Conservation (phyloP, 495 filamentous ascomycete genomes). For the Pseudomonodictys pantanalensis region DNA sequence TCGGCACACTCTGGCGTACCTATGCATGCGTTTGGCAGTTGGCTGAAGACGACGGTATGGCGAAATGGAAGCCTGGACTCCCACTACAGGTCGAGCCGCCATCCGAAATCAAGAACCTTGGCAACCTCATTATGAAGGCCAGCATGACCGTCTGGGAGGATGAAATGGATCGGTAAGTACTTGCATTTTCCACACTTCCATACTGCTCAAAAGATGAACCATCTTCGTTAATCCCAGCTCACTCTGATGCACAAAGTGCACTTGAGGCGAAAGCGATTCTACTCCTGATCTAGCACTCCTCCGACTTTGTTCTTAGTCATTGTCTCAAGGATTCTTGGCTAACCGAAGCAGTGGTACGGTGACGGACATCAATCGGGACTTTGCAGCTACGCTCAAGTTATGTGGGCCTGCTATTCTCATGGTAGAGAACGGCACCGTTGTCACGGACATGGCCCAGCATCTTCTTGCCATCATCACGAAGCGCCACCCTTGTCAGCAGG, state of each 20-base stretch:
- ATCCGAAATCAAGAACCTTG: conserved; percentile 76
- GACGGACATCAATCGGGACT: conserved; percentile 91
- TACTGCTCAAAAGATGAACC: conserved; percentile 80
- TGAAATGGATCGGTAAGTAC: conserved; percentile 80
- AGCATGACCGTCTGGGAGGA: conserved; percentile 83
- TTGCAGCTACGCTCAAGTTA: conserved; percentile 87
- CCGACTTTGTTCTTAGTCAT: conserved; percentile 22
- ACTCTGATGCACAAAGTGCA: conserved; percentile 86
- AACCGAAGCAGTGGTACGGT: conserved; percentile 66
- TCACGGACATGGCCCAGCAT: conserved; percentile 60
- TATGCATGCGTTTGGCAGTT: conserved; percentile 89
- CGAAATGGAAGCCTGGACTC: conserved; percentile 85
- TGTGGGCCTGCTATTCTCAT: conserved; percentile 84
- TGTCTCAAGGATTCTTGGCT: background rate
- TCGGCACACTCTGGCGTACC: conserved; percentile 86
- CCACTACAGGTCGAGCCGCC: conserved; percentile 76
- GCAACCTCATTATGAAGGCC: conserved; percentile 77
- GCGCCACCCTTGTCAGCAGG: conserved; percentile 87
- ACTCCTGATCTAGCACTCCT: conserved; percentile 49
- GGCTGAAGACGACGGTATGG: conserved; percentile 72
- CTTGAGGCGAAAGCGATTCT: conserved; percentile 88
- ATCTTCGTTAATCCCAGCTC: conserved; percentile 97
- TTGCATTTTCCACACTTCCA: conserved; percentile 42
- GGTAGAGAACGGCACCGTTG: conserved; percentile 60
- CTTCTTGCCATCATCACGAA: conserved; percentile 74